Conservation (phyloP, 2,329 filamentous ascomycete species). For the Penicillium concentricum region DNA sequence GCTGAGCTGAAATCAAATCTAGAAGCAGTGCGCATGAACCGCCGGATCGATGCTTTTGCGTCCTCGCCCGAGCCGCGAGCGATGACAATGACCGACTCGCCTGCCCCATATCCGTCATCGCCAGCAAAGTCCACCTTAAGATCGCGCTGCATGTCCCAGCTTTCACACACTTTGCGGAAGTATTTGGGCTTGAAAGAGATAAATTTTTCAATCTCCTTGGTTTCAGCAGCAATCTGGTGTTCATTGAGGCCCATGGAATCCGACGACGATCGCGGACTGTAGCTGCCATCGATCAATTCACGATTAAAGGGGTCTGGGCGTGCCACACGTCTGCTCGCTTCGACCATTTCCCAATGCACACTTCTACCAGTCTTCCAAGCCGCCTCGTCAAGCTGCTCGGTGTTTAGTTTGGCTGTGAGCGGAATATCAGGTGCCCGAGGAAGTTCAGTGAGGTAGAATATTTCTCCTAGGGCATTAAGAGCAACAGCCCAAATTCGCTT, state of each 20-base stretch:
- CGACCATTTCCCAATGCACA: slow-evolving; percentile 77
- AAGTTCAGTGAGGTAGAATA: slow-evolving; percentile 77
- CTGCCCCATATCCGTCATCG: slow-evolving; percentile 72
- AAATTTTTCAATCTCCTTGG: slow-evolving; percentile 76
- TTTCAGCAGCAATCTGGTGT: slow-evolving; percentile 72
- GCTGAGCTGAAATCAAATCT: slow-evolving; percentile 27
- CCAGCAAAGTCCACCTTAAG: slow-evolving; percentile 87
- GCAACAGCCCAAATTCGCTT: slow-evolving; percentile 84
- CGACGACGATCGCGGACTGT: slow-evolving; percentile 76
- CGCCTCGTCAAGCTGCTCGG: slow-evolving; percentile 59
- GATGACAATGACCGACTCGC: slow-evolving; percentile 74
- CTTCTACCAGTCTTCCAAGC: slow-evolving; percentile 80
- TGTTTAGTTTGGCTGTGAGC: slow-evolving; percentile 38
- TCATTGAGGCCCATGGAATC: slow-evolving; percentile 68
- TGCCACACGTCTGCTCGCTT: slow-evolving; percentile 71
- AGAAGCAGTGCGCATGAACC: slow-evolving; percentile 57
- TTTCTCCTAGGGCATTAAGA: slow-evolving; percentile 89
- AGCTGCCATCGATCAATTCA: slow-evolving; percentile 67
- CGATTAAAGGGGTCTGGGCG: slow-evolving; percentile 71
- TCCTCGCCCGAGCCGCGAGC: slow-evolving; percentile 67
- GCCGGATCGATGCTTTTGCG: slow-evolving; percentile 52
- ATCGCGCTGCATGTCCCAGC: slow-evolving; percentile 88
- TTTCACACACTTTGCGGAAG: slow-evolving; percentile 73
- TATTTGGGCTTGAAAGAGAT: slow-evolving; percentile 70
- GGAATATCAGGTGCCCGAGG: slow-evolving; percentile 57